Evolutionary conservation across 2,329 filamentous ascomycete genomes (phyloP).

Genomic region (Aspergillus fumigatiaffinis): DNA sequence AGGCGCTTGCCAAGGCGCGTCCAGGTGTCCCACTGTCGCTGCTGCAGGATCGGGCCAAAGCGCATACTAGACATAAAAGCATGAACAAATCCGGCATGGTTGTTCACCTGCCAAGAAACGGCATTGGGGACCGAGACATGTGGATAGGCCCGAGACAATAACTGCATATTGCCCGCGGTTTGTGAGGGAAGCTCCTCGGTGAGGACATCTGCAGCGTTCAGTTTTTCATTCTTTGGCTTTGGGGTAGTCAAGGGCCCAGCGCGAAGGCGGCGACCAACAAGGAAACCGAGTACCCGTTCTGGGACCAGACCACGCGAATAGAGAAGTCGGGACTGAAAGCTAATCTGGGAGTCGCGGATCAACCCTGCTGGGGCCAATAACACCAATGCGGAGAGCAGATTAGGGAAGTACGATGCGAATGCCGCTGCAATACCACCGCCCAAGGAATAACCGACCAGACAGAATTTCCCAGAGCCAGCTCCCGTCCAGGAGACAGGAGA

Average conservation of each 20-base stretch:
- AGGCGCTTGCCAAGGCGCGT: conserved; percentile 51
- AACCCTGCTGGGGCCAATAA: conserved; percentile 77
- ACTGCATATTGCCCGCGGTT: conserved; percentile 35
- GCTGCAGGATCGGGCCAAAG: conserved; percentile 64
- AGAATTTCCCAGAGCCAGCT: conserved; percentile 52
- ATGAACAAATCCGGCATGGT: conserved; percentile 64
- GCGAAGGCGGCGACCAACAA: conserved; percentile 50
- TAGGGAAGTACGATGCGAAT: conserved; percentile 66
- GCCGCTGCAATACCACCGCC: conserved; percentile 69
- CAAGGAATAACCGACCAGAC: conserved; percentile 73
- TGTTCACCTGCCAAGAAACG: conserved; percentile 65
- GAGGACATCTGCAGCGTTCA: conserved; percentile 40
- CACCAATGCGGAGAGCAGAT: conserved; percentile 65
- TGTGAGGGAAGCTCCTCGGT: conserved; percentile 39
- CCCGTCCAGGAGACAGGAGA: conserved; percentile 66
- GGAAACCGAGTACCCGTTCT: conserved; percentile 49
- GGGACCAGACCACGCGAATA: conserved; percentile 61
- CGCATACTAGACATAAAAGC: conserved; percentile 70
- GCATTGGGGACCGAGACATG: conserved; percentile 58
- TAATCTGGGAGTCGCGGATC: conserved; percentile 61
- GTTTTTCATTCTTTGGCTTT: conserved; percentile 28
- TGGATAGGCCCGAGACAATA: conserved; percentile 51
- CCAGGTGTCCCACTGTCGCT: conserved; percentile 58
- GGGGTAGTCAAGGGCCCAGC: conserved; percentile 37
- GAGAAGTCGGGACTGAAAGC: conserved; percentile 58